A percentile compares a stretch with the other conserved stretches of the same genome.
phyloP scores from a whole-genome alignment of 345 rosid genomes.

The Erucastrum elatum region DNA sequence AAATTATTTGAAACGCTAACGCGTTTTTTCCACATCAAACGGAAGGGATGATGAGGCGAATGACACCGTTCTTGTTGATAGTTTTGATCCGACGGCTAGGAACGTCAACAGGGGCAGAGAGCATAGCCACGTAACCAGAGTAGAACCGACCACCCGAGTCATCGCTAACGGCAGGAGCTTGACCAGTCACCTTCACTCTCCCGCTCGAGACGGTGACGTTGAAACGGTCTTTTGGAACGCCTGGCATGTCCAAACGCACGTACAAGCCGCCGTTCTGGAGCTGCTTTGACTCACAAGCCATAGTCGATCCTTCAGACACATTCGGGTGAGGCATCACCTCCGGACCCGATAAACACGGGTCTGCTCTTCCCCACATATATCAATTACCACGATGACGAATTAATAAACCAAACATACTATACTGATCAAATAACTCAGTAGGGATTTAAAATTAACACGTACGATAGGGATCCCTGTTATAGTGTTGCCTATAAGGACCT shows the following conservation, averaged over 20 bases:
- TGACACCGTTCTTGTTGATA: too few relatives aligned
- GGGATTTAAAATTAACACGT: background rate
- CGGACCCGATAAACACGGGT: background rate
- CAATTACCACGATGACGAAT: background rate
- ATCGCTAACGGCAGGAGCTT: constrained; percentile 17
- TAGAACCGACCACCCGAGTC: constrained; percentile 16
- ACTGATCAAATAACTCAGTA: background rate
- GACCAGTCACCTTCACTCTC: constrained; percentile 7
- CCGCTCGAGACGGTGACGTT: background rate
- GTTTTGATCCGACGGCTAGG: too few relatives aligned
- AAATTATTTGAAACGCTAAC: too few relatives aligned
- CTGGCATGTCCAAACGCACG: constrained; percentile 36
- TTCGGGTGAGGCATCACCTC: background rate
- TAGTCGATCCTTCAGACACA: background rate
- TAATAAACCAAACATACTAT: background rate
- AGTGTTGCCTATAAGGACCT: background rate
- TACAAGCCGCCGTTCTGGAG: constrained; percentile 19
- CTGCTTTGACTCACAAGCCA: constrained; percentile 28
- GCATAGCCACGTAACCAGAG: constrained; percentile 2
- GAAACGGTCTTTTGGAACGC: constrained; percentile 9
- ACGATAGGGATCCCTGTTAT: background rate
- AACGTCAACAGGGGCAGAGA: background rate
- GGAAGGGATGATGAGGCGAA: too few relatives aligned
- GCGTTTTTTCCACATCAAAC: too few relatives aligned
- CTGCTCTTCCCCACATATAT: background rate